Base-by-base conservation (phyloP, 495 filamentous ascomycete species). In the Ascodesmis nigricans region DNA sequence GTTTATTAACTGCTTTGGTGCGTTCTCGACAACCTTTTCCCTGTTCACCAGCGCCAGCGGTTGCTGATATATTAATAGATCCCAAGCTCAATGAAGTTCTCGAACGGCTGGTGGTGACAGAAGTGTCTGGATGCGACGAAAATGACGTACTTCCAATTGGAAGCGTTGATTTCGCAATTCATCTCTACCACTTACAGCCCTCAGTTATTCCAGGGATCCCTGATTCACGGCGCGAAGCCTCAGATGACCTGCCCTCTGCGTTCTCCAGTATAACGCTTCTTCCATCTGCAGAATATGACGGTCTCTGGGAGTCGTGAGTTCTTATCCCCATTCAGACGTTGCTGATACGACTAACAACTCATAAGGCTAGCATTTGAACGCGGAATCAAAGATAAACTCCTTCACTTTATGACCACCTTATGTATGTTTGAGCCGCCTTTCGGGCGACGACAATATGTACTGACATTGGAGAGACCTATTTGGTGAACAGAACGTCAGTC, bases 331-430 rank as follows among this genome's bases (percentile, higher is more conserved):
- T 44, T 5, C 30, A 7, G 18, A 6, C 21, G 23, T 20, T 25
- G 36, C 31, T 33, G 13, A 33, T 21, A 4, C 9, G 5, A 5
- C 8, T 6, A 6, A 25, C n/a, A n/a, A n/a, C n/a, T n/a, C n/a
- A n/a, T n/a, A 33, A 62, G 61, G 10, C 45, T 70, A 4, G 40
- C 64, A 4, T 70, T 61, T 42, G 59, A 64, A 16, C 52, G 61
- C 18, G 46, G 50, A 24, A 55, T 70, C 20, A 58, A 61, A 18
- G 45, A 49, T 9, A 53, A 42, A 13, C 38, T 66, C 2, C 52
- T 70, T 1, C 46, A 52, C 9, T 64, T 55, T 33, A 50, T 66
- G 19, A 55, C 49, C 2, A 53, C 60, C 24, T 63, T 66, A 56
- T 53, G 59, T 61, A 36, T 35, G 55, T 39, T 2, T 6, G 17